These are phyloP conservation scores for Parastagonospora avenae DNA, from an alignment of 2,329 filamentous ascomycete species.

Conservation along the genomic window DNA sequence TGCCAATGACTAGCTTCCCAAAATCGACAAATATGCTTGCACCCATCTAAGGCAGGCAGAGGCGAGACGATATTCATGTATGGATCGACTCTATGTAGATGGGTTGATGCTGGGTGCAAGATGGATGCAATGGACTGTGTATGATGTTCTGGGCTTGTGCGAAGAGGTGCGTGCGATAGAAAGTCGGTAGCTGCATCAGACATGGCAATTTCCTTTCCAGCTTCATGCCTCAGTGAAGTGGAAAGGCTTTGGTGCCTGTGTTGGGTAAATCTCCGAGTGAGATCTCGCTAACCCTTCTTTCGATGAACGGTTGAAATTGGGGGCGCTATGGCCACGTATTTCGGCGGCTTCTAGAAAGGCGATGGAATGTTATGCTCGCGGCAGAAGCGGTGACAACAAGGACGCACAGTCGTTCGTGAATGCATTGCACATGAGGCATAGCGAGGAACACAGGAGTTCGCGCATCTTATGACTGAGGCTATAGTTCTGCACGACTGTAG, in stretches of 20 bases:
- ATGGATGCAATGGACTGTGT: not conserved
- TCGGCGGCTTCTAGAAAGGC: constrained; percentile 1
- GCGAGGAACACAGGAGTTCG: no score
- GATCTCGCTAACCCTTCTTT: not conserved
- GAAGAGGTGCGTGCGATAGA: not conserved
- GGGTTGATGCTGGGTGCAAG: not conserved
- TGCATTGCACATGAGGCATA: no score
- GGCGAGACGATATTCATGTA: constrained; percentile 21
- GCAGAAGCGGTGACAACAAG: not conserved
- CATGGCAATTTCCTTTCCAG: no score
- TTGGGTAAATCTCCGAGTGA: not conserved
- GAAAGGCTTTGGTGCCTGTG: no score
- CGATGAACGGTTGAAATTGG: no score
- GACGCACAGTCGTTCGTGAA: not conserved
- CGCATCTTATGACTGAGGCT: no score
- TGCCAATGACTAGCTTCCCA: constrained; percentile 10
- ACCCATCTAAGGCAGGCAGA: constrained; percentile 4
- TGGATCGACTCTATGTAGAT: constrained; percentile 21
- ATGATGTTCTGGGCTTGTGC: constrained; percentile 1
- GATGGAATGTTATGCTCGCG: not conserved
- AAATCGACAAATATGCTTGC: constrained; percentile 24
- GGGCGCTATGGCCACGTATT: not conserved
- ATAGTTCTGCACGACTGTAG: no score
- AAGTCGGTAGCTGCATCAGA: not conserved
- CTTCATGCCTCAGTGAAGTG: no score